A percentile compares a stretch with the other conserved stretches of the same genome.
These are phyloP conservation scores for Jaltomata sinuosa DNA, from an alignment of 257 asterid genomes.

Conservation along the genomic window DNA sequence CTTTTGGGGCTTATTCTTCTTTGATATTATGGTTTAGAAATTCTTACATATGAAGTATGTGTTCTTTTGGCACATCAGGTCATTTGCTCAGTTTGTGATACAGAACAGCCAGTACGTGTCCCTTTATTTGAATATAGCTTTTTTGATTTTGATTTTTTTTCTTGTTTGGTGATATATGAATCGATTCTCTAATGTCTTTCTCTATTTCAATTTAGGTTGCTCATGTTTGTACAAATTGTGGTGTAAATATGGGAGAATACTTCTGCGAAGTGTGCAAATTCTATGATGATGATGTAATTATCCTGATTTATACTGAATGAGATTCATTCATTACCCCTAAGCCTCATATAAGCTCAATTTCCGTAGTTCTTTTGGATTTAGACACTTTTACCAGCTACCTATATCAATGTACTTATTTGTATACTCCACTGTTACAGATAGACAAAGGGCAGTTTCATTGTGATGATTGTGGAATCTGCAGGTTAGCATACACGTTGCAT, in stretches of 20 bases:
- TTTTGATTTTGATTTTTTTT: background rate
- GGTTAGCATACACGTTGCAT: conserved; percentile 28
- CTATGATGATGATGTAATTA: conserved; percentile 82
- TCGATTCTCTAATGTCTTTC: background rate
- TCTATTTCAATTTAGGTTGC: conserved; percentile 46
- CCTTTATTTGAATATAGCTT: background rate
- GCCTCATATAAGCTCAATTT: background rate
- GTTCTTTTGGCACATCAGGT: conserved; percentile 42
- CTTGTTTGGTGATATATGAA: background rate
- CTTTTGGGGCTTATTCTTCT: background rate
- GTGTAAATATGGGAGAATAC: conserved; percentile 96
- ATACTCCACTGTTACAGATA: conserved; percentile 30
- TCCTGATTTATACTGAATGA: background rate
- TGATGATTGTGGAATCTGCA: conserved; percentile 93
- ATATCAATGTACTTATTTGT: background rate
- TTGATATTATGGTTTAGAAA: background rate
- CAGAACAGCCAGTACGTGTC: conserved; percentile 80
- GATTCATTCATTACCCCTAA: background rate
- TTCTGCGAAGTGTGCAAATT: conserved; percentile 83
- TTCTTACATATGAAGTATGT: background rate
- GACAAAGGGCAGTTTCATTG: conserved; percentile 90
- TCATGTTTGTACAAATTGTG: conserved; percentile 76
- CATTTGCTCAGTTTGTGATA: conserved; percentile 91
- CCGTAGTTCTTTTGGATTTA: background rate
- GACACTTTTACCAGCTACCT: background rate